Conservation (phyloP, 331 rosid species). For the Pyrus hybrid region DNA sequence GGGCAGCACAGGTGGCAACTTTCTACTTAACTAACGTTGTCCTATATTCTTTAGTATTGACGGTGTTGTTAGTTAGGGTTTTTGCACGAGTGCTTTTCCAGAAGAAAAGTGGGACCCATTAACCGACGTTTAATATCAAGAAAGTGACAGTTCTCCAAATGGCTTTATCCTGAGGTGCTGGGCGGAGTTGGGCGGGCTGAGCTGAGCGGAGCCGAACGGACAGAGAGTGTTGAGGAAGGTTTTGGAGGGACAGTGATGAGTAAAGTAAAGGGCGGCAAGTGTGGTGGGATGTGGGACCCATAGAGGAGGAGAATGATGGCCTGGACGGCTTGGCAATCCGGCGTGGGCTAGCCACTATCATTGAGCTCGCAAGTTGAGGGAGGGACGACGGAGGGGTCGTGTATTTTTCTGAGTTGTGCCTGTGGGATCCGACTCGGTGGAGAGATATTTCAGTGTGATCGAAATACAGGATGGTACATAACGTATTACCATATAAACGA, state of each 20-base stretch:
- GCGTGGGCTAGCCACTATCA: constrained; percentile 57
- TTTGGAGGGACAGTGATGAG: background rate
- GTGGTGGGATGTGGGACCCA: constrained; percentile 50
- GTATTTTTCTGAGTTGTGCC: constrained; percentile 3
- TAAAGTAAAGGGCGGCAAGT: background rate
- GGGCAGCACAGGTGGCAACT: background rate
- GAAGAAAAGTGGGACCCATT: background rate
- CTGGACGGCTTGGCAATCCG: constrained; percentile 48
- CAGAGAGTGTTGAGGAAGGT: background rate
- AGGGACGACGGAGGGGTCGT: background rate
- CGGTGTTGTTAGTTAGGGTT: background rate
- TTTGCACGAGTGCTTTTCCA: background rate
- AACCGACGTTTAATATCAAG: background rate
- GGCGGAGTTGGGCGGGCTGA: background rate
- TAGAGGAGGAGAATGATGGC: constrained; percentile 18
- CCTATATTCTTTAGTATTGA: background rate
- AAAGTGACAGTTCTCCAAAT: constrained; percentile 14
- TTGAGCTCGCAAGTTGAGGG: constrained; percentile 36
- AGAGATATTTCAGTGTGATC: too few species aligned
- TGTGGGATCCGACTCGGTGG: too few species aligned
- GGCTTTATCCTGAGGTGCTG: background rate
- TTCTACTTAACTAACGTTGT: background rate
- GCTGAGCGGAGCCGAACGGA: constrained; percentile 9
- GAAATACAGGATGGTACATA: accelerated
- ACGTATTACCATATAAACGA: too few species aligned